Evolutionary conservation across 1,284 basidiomycete species (phyloP), one percentile per base, ranked within the genome.

Genomic region (Spongiforma sp.): DNA sequence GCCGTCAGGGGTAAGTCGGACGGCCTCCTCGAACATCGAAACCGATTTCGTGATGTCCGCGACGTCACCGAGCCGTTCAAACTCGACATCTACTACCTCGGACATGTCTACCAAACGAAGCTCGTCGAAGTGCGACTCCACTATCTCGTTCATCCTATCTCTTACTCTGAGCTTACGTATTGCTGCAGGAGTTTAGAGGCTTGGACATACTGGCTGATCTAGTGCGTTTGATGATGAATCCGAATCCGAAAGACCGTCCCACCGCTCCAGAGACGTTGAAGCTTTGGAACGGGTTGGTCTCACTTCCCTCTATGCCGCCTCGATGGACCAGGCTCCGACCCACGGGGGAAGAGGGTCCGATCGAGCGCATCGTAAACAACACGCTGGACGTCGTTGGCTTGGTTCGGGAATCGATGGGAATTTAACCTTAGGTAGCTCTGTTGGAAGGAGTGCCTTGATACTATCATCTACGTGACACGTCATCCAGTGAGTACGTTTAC

Each of bases 11-110:
- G n/a, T n/a, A n/a, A n/a, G n/a, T n/a, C n/a, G n/a, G n/a, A n/a
- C n/a, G n/a, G n/a, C n/a, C n/a, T n/a, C n/a, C n/a, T n/a, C n/a
- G n/a, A n/a, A n/a, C n/a, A n/a, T n/a, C n/a, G n/a, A n/a, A n/a
- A n/a, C n/a, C n/a, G n/a, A n/a, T n/a, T n/a, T n/a, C n/a, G n/a
- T n/a, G n/a, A n/a, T n/a, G n/a, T n/a, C n/a, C n/a, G n/a, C n/a
- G n/a, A n/a, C n/a, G n/a, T n/a, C n/a, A n/a, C n/a, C n/a, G 68
- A 71, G 32, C 68, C 70, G 1, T 74, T 69, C 50, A 74, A 67
- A 59, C 3, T 69, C 1, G 68, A 72, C 10, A 30, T 73, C 0
- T 70, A 65, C 30, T 66, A 61, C 3, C 61, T 72, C 0, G 70
- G 70, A 15, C 24, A 59, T 6, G 61, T 70, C 19, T 72, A 66